phyloP scores from a whole-genome alignment of 1,284 basidiomycete species.

The Baeospora myosura region DNA sequence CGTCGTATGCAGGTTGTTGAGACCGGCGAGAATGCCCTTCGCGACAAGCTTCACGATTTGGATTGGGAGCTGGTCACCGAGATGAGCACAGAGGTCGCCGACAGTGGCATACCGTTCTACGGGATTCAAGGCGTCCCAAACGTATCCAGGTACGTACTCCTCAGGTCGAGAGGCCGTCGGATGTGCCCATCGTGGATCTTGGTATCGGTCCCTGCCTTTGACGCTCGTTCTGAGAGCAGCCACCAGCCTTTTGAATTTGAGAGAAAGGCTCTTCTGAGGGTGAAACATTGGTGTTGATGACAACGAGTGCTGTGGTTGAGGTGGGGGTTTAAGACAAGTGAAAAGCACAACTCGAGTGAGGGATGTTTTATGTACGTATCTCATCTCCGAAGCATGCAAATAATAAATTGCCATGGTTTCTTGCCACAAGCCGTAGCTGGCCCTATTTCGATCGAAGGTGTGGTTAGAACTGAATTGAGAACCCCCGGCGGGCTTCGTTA shows the following conservation, averaged over 20 bases:
- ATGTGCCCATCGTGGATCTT: slow-evolving; percentile 1
- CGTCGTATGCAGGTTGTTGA: slow-evolving; percentile 14
- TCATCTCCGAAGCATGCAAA: too few species aligned
- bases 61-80: slow-evolving; percentile 19
- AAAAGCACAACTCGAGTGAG: too few species aligned
- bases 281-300: too few species aligned
- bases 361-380: too few species aligned
- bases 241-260: neutral
- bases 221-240: neutral
- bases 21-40: slow-evolving; percentile 18
- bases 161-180: slow-evolving; percentile 1
- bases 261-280: too few species aligned
- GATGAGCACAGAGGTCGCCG: slow-evolving; percentile 16
- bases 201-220: neutral
- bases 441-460: too few species aligned
- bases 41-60: slow-evolving; percentile 22
- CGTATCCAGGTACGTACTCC: slow-evolving; percentile 9
- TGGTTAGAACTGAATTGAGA: too few species aligned
- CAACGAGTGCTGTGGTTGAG: too few species aligned
- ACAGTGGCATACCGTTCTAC: slow-evolving; percentile 16
- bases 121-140: slow-evolving; percentile 13
- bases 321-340: too few species aligned
- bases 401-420: too few species aligned
- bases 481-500: too few species aligned
- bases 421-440: too few species aligned